Conservation (phyloP, 2,329 filamentous ascomycete species). For the Cladophialophora carrionii region DNA sequence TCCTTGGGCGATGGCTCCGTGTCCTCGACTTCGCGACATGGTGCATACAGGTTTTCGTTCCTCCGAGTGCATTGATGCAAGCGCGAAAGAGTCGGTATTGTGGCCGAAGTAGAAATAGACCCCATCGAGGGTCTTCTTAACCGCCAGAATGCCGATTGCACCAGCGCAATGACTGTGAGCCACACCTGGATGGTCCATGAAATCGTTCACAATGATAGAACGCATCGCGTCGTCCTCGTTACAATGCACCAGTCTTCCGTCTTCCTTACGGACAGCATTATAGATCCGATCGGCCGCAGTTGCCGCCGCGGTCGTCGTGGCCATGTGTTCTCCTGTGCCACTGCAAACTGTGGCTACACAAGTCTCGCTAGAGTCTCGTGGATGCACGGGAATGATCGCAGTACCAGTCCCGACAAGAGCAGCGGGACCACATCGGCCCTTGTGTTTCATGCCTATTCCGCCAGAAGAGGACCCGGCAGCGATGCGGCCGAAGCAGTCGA, state of each 20-base stretch:
- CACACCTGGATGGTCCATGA: constrained; percentile 88
- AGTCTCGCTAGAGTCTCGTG: constrained; percentile 68
- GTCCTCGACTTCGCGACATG: constrained; percentile 75
- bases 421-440: constrained; percentile 86
- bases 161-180: constrained; percentile 76
- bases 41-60: constrained; percentile 76
- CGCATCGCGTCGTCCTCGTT: constrained; percentile 78
- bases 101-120: constrained; percentile 91
- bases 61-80: constrained; percentile 83
- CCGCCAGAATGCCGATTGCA: constrained; percentile 85
- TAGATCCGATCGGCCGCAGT: constrained; percentile 86
- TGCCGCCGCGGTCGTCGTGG: constrained; percentile 87
- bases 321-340: constrained; percentile 97
- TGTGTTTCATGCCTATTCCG: constrained; percentile 97
- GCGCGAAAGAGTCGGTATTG: constrained; percentile 84
- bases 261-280: constrained; percentile 64
- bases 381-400: constrained; percentile 77
- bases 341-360: constrained; percentile 85
- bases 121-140: constrained; percentile 78
- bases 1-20: constrained; percentile 56
- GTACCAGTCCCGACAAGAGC: constrained; percentile 91
- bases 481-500: constrained; percentile 83
- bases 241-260: constrained; percentile 67
- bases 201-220: constrained; percentile 82
- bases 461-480: constrained; percentile 95